Base-by-base conservation (phyloP, 1,139 yeast genomes). In the Meyerozyma guilliermondii region DNA sequence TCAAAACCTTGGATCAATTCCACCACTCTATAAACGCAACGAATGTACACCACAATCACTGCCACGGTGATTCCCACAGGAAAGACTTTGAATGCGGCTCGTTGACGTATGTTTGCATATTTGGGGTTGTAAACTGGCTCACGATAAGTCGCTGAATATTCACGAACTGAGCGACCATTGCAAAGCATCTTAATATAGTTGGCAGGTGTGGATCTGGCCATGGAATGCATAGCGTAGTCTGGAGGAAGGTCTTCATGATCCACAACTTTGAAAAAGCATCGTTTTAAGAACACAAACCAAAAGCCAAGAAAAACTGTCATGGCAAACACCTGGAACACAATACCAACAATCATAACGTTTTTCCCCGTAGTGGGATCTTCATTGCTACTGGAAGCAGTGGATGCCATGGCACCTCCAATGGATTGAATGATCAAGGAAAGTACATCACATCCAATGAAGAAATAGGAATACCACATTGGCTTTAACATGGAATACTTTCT, bases 341-440 rank as follows among this genome's bases (percentile, higher is more conserved):
- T 65, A 16, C 74, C 74, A 1, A 62, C 66, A 38, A 68, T 55
- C 73, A 68, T 68, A 8, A 65, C 50, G 43, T 60, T 49, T 1
- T 71, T 65, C 5, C 74, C 74, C 1, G 48, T 27, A 1, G 40
- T 39, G 1, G 63, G 47, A 41, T 48, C 46, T 36, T 50, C 49
- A 20, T 51, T 50, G 4, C 49, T 38, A 22, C 52, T 42, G 7
- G 60, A 48, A 7, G 56, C 52, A 14, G 50, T 45, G 2, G 69
- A 63, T 2, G 74, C 71, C 39, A 59, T 49, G 2, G 59, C 69
- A 10, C 73, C 74, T 11, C 74, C 74, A 20, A 56, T 53, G 1
- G 69, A 73, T 51, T 68, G 73, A 40, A 67, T 49, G 6, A 61
- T 50, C 46, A 68, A 56, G 41, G 68, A 62, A 4, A 55, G 36